Evolutionary conservation across 192 early-diverging fungal species (phyloP), one percentile per base, ranked within the genome.

Genomic region (Podila horticola): DNA sequence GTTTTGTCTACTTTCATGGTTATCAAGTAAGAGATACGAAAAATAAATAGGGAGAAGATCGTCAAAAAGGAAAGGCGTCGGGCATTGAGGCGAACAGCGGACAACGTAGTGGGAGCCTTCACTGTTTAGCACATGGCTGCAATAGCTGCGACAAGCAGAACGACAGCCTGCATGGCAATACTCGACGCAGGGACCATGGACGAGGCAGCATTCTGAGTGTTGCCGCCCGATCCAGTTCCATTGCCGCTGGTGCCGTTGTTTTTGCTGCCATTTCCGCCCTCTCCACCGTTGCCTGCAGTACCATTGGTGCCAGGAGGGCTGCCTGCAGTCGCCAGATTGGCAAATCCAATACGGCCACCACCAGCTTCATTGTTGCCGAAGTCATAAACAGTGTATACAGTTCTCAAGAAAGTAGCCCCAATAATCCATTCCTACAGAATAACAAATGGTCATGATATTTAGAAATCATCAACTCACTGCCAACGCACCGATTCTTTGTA

Each of bases 321-420:
- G 22, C 64, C 64, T 3, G 22, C 26, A 1, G 64, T 26, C 4
- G 34, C 20, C 64, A 65, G 48, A 20, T 50, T 24, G 9, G 64
- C 64, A 50, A 65, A 65, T 4, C 64, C 64, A 41, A 65, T 65
- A 7, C 64, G 59, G 12, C 28, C 30, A 34, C 28, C 59, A 5
- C 15, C 26, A 5, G 64, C 24, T 20, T 31, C 36, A 13, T 26
- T 50, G 0, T 38, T 66, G 2, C 59, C 74, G 58, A 72, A 86
- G 45, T 86, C 83, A 68, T 69, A 86, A 0, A 86, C 85, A 8
- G 79, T 64, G 38, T 84, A 86, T 30, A 74, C 84, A 51, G 30
- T 79, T 28, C 63, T 62, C n/a, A 86, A 61, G 41, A 86, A 86
- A 0, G 67, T 62, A 52, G 84, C 83, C 13, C 85, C 85, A 19